A percentile compares a stretch with the other conserved stretches of the same genome.
Conservation (phyloP, 2,329 filamentous ascomycete species). For the Uncinocarpus reesii region DNA sequence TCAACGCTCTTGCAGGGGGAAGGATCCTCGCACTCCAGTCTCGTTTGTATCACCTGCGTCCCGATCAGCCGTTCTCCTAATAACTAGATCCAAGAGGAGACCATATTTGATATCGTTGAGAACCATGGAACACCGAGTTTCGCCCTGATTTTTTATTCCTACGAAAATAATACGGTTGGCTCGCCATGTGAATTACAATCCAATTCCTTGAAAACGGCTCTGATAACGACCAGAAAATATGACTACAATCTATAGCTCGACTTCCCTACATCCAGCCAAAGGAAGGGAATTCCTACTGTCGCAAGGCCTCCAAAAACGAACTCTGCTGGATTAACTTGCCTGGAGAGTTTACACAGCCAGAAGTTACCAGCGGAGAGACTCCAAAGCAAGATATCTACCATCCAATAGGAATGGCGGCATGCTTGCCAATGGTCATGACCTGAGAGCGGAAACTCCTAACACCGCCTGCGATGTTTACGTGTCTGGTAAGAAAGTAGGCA, state of each 20-base stretch:
- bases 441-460: too few species aligned
- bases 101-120: neutral
- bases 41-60: too few species aligned
- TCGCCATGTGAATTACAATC: neutral
- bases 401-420: neutral
- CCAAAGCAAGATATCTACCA: neutral
- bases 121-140: neutral
- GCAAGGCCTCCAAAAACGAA: neutral
- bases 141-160: neutral
- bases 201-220: too few species aligned
- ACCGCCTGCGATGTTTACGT: too few species aligned
- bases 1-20: too few species aligned
- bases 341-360: conserved; percentile 9
- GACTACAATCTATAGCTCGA: too few species aligned
- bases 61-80: neutral
- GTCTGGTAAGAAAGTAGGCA: too few species aligned
- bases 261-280: neutral
- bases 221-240: too few species aligned
- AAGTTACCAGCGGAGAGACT: neutral
- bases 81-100: neutral
- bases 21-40: too few species aligned
- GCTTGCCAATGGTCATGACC: neutral
- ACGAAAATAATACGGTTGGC: too few species aligned
- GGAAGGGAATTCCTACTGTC: neutral
- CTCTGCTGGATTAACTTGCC: neutral